Conservation (phyloP, 169 alveolate genomes). For the Condylostoma magnum region DNA sequence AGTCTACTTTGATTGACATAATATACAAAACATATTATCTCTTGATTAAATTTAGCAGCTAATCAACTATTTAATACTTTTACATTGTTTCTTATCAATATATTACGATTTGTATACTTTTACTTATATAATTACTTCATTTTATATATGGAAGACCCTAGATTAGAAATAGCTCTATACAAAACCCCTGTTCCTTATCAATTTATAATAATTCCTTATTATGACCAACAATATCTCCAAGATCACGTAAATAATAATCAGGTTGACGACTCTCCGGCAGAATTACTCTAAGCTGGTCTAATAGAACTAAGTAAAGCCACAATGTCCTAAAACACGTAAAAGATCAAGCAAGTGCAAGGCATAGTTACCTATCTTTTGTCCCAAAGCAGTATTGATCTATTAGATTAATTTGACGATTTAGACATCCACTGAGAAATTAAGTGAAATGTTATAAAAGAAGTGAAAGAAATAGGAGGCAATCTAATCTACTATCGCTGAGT, state of each 20-base stretch:
- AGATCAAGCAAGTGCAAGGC: constrained; percentile 7
- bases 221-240: no score
- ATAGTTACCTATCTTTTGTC: constrained; percentile 10
- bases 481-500: constrained; percentile 13
- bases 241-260: not conserved
- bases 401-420: constrained; percentile 6
- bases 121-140: no score
- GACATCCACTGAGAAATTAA: constrained; percentile 7
- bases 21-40: no score
- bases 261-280: constrained; percentile 20
- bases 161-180: no score
- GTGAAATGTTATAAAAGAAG: constrained; percentile 14
- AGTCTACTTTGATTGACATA: no score
- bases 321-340: constrained; percentile 1
- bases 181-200: no score
- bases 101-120: no score
- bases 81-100: no score
- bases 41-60: no score
- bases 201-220: no score
- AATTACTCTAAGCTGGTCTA: not conserved
- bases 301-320: constrained; percentile 1
- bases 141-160: no score
- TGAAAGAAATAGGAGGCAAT: not conserved
- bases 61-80: no score
- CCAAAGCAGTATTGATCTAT: not conserved